phyloP scores from a whole-genome alignment of 1,139 yeast species.

The Pneumocystis carinii region DNA sequence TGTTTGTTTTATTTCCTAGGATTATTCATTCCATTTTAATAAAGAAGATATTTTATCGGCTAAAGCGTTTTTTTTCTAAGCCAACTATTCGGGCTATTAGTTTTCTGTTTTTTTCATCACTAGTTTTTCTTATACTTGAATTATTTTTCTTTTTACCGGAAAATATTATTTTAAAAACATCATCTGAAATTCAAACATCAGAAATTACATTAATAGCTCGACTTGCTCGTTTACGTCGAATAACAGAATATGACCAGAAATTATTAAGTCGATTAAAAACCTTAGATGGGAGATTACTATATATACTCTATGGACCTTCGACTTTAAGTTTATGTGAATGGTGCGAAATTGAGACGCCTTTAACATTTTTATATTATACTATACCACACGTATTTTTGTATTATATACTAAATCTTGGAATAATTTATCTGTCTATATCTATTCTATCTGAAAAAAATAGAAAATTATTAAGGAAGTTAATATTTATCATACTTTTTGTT shows the following conservation, averaged over 20 bases:
- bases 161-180: neutral
- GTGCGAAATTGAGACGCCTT: neutral
- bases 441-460: neutral
- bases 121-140: neutral
- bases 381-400: neutral
- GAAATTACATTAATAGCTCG: neutral
- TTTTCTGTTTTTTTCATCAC: neutral
- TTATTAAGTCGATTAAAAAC: neutral
- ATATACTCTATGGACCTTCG: neutral
- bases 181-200: neutral
- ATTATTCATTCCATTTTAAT: neutral
- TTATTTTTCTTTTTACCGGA: neutral
- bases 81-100: neutral
- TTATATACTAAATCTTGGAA: neutral
- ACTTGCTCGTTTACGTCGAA: neutral
- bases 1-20: neutral
- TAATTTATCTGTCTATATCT: neutral
- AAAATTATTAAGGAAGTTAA: neutral
- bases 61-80: neutral
- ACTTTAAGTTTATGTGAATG: neutral
- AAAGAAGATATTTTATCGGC: neutral
- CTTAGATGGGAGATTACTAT: neutral
- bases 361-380: neutral
- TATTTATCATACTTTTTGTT: neutral
- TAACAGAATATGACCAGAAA: neutral